Conservation (phyloP, 257 asterid genomes). For the Euphrasia confusa region DNA sequence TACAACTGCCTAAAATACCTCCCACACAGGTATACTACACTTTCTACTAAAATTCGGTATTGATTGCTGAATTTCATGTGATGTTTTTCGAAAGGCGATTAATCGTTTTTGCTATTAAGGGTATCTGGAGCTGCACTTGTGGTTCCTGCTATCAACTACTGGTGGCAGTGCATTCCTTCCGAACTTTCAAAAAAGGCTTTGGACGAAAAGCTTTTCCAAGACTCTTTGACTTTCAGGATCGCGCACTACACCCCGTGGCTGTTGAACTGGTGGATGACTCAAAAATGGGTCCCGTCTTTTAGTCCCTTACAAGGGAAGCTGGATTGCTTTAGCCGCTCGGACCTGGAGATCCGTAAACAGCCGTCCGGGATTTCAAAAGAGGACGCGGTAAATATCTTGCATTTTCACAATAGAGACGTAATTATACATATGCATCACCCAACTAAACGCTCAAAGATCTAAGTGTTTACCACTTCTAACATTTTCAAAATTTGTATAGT, state of each 20-base stretch:
- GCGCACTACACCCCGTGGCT: constrained; percentile 79
- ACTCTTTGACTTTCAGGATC: constrained; percentile 47
- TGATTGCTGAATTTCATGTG: background rate
- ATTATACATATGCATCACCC: background rate
- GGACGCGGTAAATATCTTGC: constrained; percentile 46
- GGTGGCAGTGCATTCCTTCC: constrained; percentile 74
- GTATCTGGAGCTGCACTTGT: constrained; percentile 75
- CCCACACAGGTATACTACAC: constrained; percentile 56
- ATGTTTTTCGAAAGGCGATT: background rate
- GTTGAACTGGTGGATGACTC: constrained; percentile 85
- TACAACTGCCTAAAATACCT: constrained; percentile 70
- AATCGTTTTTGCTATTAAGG: constrained; percentile 28
- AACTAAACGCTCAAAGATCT: background rate
- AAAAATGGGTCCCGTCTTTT: constrained; percentile 60
- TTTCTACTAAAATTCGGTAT: background rate
- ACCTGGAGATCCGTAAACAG: constrained; percentile 49
- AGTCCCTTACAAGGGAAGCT: constrained; percentile 47
- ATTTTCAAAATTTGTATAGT: too few species aligned
- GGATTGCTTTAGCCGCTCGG: constrained; percentile 41
- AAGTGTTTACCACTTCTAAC: background rate
- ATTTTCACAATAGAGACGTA: background rate
- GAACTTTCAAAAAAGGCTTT: constrained; percentile 39
- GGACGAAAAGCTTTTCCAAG: constrained; percentile 31
- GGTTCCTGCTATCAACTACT: constrained; percentile 58
- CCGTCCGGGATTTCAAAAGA: constrained; percentile 36